Base-by-base conservation (phyloP, 495 filamentous ascomycete genomes). In the Halenospora varia region DNA sequence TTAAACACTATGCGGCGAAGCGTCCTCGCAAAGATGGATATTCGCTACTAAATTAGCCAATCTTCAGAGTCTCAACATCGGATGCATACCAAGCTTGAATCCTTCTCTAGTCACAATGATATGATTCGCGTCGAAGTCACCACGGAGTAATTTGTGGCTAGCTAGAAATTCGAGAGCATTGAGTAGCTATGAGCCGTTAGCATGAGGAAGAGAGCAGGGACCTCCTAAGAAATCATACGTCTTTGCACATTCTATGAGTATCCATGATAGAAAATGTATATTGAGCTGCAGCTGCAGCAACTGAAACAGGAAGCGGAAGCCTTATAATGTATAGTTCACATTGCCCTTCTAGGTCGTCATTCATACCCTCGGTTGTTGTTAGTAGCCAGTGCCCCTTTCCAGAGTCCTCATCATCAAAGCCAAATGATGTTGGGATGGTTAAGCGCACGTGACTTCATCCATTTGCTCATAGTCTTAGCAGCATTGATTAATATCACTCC, bases 31-130 rank as follows among this genome's bases (percentile, higher is more conserved):
- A 10, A 61, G 42, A 29, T 61, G 53, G 26, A 56, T 40, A 56
- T 61, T 61, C 49, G 53, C 58, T 61, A 49, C 9, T 10, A 15
- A n/a, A 56, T 61, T 53, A 8, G 8, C 10, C 18, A 51, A 44
- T 51, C 20, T 50, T 55, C 19, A 44, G 20, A 44, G 9, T 15
- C 15, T 26, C 3, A 53, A 20, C n/a, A 56, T 10, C 53, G 10
- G 18, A 29, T 25, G 47, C 58, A 45, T 24, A 61, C 58, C 45
- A 61, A 61, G 53, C 42, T 61, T 61, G 39, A 61, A 56, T 40
- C 53, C 58, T 61, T 61, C 58, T 19, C 58, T 11, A 40, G 58
- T 61, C 3, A 61, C 46, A 45, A 61, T 6, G 23, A 61, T 47
- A 40, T 61, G 25, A 2, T 61, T 24, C 8, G 53, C 23, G 42